Evolutionary conservation across 2,329 filamentous ascomycete species (phyloP), one percentile per base, ranked within the genome.

Genomic region (Cladophialophora bantiana): DNA sequence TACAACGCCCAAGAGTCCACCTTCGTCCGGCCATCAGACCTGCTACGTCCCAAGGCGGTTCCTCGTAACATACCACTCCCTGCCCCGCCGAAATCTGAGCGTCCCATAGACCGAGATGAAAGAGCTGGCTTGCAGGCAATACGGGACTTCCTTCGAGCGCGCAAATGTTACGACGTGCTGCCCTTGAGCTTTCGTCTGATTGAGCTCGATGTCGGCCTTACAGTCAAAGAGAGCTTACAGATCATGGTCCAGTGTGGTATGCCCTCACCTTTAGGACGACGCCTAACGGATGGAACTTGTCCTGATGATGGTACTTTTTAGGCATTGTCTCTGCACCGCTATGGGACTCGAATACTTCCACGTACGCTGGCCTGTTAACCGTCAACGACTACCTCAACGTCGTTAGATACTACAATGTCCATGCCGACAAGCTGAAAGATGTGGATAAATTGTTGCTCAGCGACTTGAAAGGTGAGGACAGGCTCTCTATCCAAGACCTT

Each of bases 371-470:
- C 45, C 87, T 99, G 57, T 85, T 99, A 71, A 99, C 95, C 34
- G 95, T 93, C 70, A 96, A 93, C 68, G 95, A 99, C 81, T 99
- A 95, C 78, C 96, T 99, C 81, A 99, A 99, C 76, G 90, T 99
- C 65, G 96, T 99, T 48, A 94, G 98, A 78, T 99, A 99, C 81
- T 98, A 99, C 83, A 97, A 93, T 84, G 94, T 98, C 79, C 96
- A 95, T 74, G 95, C 94, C 2, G 92, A 96, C 72, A 91, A 94
- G 66, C 86, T 98, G 68, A 88, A 89, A 71, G 89, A 94, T 76
- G 91, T 99, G 74, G 95, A 98, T 72, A 92, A 97, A 78, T 97
- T 99, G 78, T 90, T 93, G 55, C 82, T 99, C 69, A 94, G 92
- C 81, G 97, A 93, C 76, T 86, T 99, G 66, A 88, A 94, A 86